A percentile compares a stretch with the other conserved stretches of the same genome.
These are phyloP conservation scores for Ganoderma boninense DNA, from an alignment of 1,284 basidiomycete species.

Conservation along the genomic window DNA sequence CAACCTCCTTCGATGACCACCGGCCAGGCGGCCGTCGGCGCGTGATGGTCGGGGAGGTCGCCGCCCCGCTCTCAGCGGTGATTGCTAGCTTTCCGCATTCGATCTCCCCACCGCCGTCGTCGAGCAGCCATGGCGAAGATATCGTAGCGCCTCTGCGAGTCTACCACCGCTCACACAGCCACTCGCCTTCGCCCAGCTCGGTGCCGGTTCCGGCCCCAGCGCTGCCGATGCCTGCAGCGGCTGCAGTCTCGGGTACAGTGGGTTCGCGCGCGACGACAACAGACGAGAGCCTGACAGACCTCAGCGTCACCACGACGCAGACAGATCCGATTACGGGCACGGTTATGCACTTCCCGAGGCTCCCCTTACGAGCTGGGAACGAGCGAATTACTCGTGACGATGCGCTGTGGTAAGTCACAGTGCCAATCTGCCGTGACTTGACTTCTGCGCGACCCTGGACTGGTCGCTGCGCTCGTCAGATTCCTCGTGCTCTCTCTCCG, in stretches of 20 bases:
- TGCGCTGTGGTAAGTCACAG: slow-evolving; percentile 25
- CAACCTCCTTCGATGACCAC: slow-evolving; percentile 60
- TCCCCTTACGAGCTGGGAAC: slow-evolving; percentile 37
- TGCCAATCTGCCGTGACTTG: background rate
- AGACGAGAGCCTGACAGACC: slow-evolving; percentile 37
- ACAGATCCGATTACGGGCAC: slow-evolving; percentile 47
- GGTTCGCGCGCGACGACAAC: slow-evolving; percentile 40
- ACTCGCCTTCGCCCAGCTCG: slow-evolving; percentile 12
- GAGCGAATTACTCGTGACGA: slow-evolving; percentile 29
- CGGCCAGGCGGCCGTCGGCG: slow-evolving; percentile 30
- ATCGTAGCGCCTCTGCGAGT: slow-evolving; percentile 13
- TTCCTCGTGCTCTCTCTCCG: background rate
- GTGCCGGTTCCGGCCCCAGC: slow-evolving; percentile 13
- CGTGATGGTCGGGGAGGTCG: slow-evolving; percentile 37
- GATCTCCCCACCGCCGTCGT: slow-evolving; percentile 26
- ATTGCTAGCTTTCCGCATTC: slow-evolving; percentile 25
- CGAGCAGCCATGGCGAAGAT: slow-evolving; percentile 19
- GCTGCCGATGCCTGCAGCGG: background rate
- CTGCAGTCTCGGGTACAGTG: slow-evolving; percentile 36
- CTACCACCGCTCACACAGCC: slow-evolving; percentile 11
- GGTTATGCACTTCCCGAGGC: slow-evolving; percentile 41
- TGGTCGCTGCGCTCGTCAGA: background rate
- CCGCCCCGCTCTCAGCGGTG: slow-evolving; percentile 46
- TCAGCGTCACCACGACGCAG: slow-evolving; percentile 45
- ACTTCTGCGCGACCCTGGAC: background rate